Evolutionary conservation across 768 basidiomycete species (phyloP).

Genomic region (Naganishia onofrii): DNA sequence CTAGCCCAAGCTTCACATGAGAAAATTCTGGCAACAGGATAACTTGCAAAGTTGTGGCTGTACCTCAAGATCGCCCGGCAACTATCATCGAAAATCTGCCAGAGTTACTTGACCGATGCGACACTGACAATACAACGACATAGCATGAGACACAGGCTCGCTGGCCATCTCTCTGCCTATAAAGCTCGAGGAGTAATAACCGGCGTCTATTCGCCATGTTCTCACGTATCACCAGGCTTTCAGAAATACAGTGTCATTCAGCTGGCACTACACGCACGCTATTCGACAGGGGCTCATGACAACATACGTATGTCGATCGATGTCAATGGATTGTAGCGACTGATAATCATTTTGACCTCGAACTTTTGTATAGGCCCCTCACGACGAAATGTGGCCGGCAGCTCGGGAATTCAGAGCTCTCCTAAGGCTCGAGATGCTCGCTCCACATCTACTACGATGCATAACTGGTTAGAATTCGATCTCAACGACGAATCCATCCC

Average conservation of each 20-base stretch:
- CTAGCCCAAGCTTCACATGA: no score
- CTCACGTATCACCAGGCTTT: not conserved
- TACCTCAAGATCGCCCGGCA: not conserved
- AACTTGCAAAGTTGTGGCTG: not conserved
- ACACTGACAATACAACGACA: not conserved
- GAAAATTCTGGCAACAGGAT: no score
- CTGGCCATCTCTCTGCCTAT: not conserved
- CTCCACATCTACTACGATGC: not conserved
- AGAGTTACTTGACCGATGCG: not conserved
- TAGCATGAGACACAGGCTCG: slow-evolving; percentile 1
- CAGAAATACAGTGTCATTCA: not conserved
- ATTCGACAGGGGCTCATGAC: not conserved
- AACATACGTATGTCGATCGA: not conserved
- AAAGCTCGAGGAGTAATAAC: not conserved
- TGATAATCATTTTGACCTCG: no score
- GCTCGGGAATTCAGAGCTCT: not conserved
- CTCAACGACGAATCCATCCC: slow-evolving; percentile 1
- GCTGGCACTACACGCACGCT: not conserved
- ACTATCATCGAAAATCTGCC: not conserved
- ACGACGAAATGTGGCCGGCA: not conserved
- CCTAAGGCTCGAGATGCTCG: not conserved
- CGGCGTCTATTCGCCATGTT: not conserved
- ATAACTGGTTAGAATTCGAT: not conserved
- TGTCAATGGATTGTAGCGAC: no score
- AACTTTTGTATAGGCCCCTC: not conserved